A percentile compares a stretch with the other conserved stretches of the same genome.
phyloP scores from a whole-genome alignment of 2,329 filamentous ascomycete species.

The Macrophomina phaseolina region DNA sequence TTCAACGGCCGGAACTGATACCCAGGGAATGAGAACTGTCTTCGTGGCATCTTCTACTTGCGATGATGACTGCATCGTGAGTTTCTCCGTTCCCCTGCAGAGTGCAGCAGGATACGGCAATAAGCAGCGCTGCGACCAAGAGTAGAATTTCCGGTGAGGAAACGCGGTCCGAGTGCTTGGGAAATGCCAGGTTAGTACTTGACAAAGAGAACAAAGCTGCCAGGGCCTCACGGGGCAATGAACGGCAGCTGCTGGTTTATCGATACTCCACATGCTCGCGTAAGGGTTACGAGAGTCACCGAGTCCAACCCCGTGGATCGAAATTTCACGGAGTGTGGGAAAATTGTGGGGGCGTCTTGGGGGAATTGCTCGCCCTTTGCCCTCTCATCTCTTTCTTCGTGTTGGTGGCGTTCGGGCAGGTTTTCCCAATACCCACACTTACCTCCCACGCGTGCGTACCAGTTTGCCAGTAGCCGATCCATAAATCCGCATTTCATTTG shows the following conservation, averaged over 20 bases:
- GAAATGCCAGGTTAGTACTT: not conserved
- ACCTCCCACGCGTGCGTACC: not conserved
- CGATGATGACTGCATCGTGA: not conserved
- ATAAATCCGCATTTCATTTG: not conserved
- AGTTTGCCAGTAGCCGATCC: not conserved
- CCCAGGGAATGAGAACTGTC: slow-evolving; percentile 12
- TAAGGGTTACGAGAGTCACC: not conserved
- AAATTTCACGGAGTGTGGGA: slow-evolving; percentile 13
- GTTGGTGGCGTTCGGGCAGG: not conserved
- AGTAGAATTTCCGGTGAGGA: slow-evolving; percentile 1
- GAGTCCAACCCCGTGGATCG: slow-evolving; percentile 6
- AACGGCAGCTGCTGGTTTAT: slow-evolving; percentile 9
- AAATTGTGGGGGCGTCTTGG: not conserved
- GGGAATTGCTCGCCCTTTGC: too few relatives aligned
- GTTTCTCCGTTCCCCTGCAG: not conserved
- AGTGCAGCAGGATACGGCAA: not conserved
- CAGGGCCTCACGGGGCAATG: slow-evolving; percentile 2
- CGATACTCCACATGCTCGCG: slow-evolving; percentile 24
- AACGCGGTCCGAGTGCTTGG: not conserved
- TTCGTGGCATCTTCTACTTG: slow-evolving; percentile 7
- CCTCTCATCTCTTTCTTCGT: not conserved
- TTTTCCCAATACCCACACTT: not conserved
- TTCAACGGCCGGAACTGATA: slow-evolving; percentile 13
- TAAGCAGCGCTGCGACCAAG: not conserved
- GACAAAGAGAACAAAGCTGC: not conserved